Evolutionary conservation across 2,329 filamentous ascomycete species (phyloP), one percentile per base, ranked within the genome.

Genomic region (Penicillium sp.): DNA sequence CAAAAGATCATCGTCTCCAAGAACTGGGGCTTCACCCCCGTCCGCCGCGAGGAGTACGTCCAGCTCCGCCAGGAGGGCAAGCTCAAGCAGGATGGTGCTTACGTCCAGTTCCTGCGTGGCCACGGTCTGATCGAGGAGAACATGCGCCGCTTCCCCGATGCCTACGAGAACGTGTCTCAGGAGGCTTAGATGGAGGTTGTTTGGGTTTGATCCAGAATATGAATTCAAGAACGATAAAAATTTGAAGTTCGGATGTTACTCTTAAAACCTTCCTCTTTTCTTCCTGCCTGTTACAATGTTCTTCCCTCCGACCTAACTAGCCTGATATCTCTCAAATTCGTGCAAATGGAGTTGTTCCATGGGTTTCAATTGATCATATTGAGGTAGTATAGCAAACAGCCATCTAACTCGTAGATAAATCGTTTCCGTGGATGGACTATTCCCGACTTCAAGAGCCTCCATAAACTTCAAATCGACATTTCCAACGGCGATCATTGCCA

Each of bases 1-100:
- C 95, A 99, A 88, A 99, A 99, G 92, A 98, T 99, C 86, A 97
- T 99, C 78, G 90, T 98, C 84, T 96, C 91, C 87, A 99, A 98
- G 92, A 99, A 99, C 89, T 99, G 95, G 95, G 95, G 95, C 74
- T 99, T 99, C 91, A 99, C 95, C 67, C 93, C 93, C 79, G 91
- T 99, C 76, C 90, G 92, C 77, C 93, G 95, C 75, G 95, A 98
- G 74, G 95, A 99, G 82, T 99, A 98, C 86, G 85, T 96, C 79
- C 88, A 92, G 82, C 91, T 94, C 86, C 96, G 96, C 88, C 86
- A 92, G 79, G 90, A 89, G 76, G 95, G 95, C 79, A 89, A 88
- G 79, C 89, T 99, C 84, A 91, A 94, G 87, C 90, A 96, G 74
- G 95, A 99, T 76, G 95, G 95, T 88, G 95, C 95, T 75, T 99